These are phyloP conservation scores for Butyriboletus loyo DNA, from an alignment of 768 basidiomycete species.

Conservation along the genomic window DNA sequence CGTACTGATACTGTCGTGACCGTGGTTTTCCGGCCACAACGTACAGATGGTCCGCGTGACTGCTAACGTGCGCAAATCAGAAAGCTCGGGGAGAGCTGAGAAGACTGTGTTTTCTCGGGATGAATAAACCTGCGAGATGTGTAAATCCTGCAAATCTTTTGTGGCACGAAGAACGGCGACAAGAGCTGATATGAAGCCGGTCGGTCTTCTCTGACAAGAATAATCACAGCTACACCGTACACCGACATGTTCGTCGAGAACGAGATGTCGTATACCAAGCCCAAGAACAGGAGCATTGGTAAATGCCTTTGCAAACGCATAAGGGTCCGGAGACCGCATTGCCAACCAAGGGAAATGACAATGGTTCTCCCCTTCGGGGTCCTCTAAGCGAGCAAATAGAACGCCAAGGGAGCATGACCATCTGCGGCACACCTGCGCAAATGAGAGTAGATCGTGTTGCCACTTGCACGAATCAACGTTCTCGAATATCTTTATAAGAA, in stretches of 20 bases:
- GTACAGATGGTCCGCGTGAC: not conserved
- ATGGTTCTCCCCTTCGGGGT: not conserved
- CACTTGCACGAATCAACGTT: not conserved
- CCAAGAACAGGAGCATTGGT: not conserved
- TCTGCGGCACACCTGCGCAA: constrained; percentile 5
- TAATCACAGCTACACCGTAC: too few species aligned
- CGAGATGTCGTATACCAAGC: not conserved
- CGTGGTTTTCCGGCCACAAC: too few species aligned
- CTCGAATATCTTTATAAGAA: constrained; percentile 1
- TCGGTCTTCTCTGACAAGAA: not conserved
- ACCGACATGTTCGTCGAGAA: not conserved
- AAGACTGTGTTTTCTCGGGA: not conserved
- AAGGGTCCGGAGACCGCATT: not conserved
- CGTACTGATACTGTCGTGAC: not conserved
- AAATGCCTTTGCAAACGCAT: not conserved
- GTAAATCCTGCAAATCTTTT: not conserved
- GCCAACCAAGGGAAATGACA: accelerated
- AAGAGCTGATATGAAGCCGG: not conserved
- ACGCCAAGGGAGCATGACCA: constrained; percentile 4
- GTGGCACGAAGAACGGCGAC: not conserved
- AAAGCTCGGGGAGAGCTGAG: not conserved
- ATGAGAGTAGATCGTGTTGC: constrained; percentile 2
- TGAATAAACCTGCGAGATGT: not conserved
- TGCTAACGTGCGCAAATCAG: not conserved
- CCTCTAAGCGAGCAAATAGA: not conserved